A percentile compares a stretch with the other conserved stretches of the same genome.
Conservation (phyloP, 441 rosid species). For the Jatropha podagrica region DNA sequence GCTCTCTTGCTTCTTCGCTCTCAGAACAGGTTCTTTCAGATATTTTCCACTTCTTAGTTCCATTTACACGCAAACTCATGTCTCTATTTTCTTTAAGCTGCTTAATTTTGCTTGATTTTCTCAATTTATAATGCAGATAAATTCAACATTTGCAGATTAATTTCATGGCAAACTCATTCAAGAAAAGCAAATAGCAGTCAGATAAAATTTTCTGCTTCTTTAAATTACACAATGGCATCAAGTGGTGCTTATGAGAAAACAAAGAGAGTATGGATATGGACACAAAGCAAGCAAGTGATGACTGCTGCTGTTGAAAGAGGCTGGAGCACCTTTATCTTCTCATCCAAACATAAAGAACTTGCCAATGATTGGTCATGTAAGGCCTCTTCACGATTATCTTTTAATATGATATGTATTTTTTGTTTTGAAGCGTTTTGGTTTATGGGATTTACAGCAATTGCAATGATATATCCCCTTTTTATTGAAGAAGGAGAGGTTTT, state of each 20-base stretch:
- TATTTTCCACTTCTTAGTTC: background rate
- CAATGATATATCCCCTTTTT: slow-evolving; percentile 62
- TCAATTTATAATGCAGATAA: slow-evolving; percentile 26
- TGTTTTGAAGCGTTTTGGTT: slow-evolving; percentile 18
- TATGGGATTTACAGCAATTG: slow-evolving; percentile 51
- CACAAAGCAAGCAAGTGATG: slow-evolving; percentile 70
- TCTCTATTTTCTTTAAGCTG: no score
- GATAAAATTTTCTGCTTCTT: slow-evolving; percentile 17
- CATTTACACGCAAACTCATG: background rate
- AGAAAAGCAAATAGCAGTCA: slow-evolving; percentile 11
- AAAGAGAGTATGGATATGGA: slow-evolving; percentile 87
- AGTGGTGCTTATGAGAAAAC: slow-evolving; percentile 27
- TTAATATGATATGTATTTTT: slow-evolving; percentile 11
- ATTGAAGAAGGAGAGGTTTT: slow-evolving; percentile 47
- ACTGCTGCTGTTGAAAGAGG: slow-evolving; percentile 85
- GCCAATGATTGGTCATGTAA: slow-evolving; percentile 78
- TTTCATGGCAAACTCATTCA: slow-evolving; percentile 9
- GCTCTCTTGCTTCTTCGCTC: slow-evolving; percentile 13
- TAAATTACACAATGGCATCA: slow-evolving; percentile 18
- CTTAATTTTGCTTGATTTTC: slow-evolving; percentile 1
- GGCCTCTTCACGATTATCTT: background rate
- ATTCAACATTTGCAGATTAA: slow-evolving; percentile 16
- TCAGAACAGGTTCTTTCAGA: slow-evolving; percentile 28
- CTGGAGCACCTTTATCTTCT: slow-evolving; percentile 77
- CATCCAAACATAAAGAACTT: slow-evolving; percentile 40